Evolutionary conservation across 192 early-diverging fungal genomes (phyloP).

Genomic region (Backusella liffmaniae): DNA sequence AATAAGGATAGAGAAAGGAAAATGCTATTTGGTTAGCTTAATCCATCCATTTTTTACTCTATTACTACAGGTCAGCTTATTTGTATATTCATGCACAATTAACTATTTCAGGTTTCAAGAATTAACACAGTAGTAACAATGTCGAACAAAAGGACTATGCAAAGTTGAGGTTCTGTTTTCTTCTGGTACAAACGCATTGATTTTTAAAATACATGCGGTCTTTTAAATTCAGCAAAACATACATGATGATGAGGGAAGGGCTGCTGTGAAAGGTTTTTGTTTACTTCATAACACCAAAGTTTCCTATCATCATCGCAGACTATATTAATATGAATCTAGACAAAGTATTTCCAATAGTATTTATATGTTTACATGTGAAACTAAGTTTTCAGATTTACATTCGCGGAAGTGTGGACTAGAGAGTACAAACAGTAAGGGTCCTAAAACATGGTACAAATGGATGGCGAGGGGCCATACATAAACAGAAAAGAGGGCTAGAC

Average conservation of each 20-base stretch:
- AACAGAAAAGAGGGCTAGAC: slow-evolving; percentile 1
- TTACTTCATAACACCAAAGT: neutral
- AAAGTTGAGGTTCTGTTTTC: neutral
- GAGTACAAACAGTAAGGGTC: slow-evolving; percentile 1
- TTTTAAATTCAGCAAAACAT: neutral
- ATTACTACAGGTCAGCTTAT: neutral
- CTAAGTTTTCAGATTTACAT: neutral
- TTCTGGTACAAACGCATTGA: slow-evolving; percentile 1
- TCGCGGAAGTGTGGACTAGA: neutral
- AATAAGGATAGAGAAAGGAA: neutral
- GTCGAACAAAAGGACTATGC: neutral
- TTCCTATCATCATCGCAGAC: neutral
- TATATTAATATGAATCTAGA: neutral
- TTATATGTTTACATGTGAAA: neutral
- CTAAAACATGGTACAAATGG: slow-evolving; percentile 1
- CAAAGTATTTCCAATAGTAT: neutral
- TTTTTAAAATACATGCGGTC: slow-evolving; percentile 3
- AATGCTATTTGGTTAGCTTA: neutral
- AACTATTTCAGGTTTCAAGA: neutral
- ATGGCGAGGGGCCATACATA: neutral
- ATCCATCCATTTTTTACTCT: neutral
- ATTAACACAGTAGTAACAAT: neutral
- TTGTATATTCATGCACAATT: neutral
- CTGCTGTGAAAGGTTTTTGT: neutral
- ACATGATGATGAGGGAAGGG: neutral